Evolutionary conservation across 441 rosid species (phyloP), one percentile per base, ranked within the genome.

Genomic region (Manihot esculenta): DNA sequence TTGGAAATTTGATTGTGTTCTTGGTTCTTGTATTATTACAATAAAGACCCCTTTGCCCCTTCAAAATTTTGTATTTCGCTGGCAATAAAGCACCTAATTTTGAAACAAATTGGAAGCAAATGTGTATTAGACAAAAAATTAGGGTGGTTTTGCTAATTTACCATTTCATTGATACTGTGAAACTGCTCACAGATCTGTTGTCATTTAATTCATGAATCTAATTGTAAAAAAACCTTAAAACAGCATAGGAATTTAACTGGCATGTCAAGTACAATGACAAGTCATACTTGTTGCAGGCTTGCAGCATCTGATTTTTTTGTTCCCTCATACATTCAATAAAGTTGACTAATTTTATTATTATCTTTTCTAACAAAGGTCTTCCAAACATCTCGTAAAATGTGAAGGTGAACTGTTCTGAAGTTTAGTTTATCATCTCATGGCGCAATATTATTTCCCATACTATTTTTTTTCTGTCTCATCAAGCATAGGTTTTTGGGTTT

Each of bases 401-500:
- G 56, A 41, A 38, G 53, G 59, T 48, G 56, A 64, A 44, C 14
- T 30, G 62, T 49, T 41, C 9, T 44, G 7, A 23, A 30, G 61
- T 30, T 45, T 58, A 26, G 53, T 58, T 74, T 64, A 35, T 54
- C 49, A n/a, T 76, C 35, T 30, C 23, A 14, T 68, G 18, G 24
- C 60, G 45, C 47, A 14, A 45, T 57, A 24, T 24, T 56, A 23
- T 56, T 76, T 62, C 64, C 53, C 49, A 38, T 38, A 50, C 10
- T 26, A 15, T 50, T 23, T 23, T 38, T 61, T 60, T n/a, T 51
- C 11, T 7, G 1, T 17, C 72, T 69, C 57, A 69, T 77, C 57
- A 60, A 56, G 53, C 71, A 67, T 70, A 41, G 21, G 44, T 64
- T 20, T 83, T 74, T 83, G 68, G 67, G 0, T 83, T 50, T 77